Conservation (phyloP, 1,284 basidiomycete species). For the Apiotrichum akiyoshidainum region DNA sequence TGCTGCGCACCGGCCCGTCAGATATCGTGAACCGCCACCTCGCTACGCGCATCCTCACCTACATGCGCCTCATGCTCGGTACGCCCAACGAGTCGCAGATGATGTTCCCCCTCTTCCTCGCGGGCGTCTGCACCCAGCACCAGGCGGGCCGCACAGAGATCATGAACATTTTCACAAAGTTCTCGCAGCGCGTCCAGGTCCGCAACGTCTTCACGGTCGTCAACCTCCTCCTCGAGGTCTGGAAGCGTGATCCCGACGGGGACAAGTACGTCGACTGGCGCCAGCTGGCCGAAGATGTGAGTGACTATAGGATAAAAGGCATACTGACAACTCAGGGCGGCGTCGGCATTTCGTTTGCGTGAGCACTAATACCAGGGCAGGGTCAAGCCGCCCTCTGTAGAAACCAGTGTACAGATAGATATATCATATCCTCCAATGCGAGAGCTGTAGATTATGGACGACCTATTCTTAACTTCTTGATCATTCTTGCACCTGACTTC, state of each 20-base stretch:
- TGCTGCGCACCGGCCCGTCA: slow-evolving; percentile 23
- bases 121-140: slow-evolving; percentile 30
- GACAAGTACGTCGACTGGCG: slow-evolving; percentile 32
- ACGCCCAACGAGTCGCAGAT: slow-evolving; percentile 37
- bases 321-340: background rate
- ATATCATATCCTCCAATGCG: background rate
- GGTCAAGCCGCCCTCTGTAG: background rate
- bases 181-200: slow-evolving; percentile 27
- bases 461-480: background rate
- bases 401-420: background rate
- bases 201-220: slow-evolving; percentile 31
- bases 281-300: slow-evolving; percentile 21
- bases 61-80: slow-evolving; percentile 30
- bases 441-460: background rate
- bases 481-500: too few species aligned
- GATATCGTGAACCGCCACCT: slow-evolving; percentile 32
- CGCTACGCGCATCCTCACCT: slow-evolving; percentile 26
- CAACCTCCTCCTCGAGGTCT: slow-evolving; percentile 30
- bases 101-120: slow-evolving; percentile 39
- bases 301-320: background rate
- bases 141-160: slow-evolving; percentile 25
- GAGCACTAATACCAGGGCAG: background rate
- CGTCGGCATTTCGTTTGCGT: background rate
- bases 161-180: slow-evolving; percentile 26
- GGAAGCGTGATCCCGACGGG: slow-evolving; percentile 31